These are phyloP conservation scores for Arthrocladium fulminans DNA, from an alignment of 2,329 filamentous ascomycete genomes.

Conservation along the genomic window DNA sequence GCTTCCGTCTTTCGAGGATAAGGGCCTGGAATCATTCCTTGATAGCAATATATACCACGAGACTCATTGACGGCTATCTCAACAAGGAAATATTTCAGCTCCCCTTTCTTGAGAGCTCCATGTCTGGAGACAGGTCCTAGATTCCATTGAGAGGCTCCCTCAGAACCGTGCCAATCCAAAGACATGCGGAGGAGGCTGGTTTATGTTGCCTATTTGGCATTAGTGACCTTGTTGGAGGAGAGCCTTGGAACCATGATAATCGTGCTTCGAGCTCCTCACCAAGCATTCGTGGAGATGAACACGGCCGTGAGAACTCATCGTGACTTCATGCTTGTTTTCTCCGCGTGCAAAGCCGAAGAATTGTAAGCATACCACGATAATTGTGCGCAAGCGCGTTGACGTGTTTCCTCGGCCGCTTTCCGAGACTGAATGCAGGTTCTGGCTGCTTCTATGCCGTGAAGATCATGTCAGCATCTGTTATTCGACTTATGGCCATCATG, in stretches of 20 bases:
- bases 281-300: neutral
- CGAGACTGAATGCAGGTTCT: too few species aligned
- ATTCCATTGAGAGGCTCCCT: neutral
- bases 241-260: neutral
- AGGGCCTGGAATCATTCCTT: neutral
- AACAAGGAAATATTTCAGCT: neutral
- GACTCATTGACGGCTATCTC: neutral
- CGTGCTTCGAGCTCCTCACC: too few species aligned
- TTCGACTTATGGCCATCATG: too few species aligned
- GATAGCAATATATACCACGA: neutral
- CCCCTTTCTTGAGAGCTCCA: neutral
- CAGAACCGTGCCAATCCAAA: neutral
- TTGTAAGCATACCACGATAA: neutral
- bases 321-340: neutral
- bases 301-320: neutral
- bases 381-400: too few species aligned
- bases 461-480: too few species aligned
- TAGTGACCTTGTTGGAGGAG: neutral
- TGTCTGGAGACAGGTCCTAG: neutral
- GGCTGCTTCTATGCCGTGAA: too few species aligned
- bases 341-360: neutral
- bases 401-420: too few species aligned
- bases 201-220: neutral
- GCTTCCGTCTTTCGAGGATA: neutral
- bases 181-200: neutral